These are phyloP conservation scores for Obelidium mucronatum DNA, from an alignment of 192 early-diverging fungal genomes.

Conservation along the genomic window DNA sequence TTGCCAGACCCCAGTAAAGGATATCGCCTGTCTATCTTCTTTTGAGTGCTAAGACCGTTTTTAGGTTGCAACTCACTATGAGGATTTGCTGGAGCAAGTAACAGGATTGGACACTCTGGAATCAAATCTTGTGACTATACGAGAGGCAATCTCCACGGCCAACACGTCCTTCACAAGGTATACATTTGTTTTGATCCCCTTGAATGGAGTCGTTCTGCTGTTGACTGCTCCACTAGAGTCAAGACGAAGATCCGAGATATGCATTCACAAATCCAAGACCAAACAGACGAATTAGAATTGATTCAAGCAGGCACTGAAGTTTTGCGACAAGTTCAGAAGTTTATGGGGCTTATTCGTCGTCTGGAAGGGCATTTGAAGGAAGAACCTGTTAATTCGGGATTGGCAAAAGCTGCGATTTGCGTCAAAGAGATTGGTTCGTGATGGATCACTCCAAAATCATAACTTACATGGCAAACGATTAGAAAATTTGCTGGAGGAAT, in stretches of 20 bases:
- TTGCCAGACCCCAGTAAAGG: too few relatives aligned
- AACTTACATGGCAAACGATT: too few relatives aligned
- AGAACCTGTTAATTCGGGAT: not conserved
- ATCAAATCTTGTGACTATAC: slow-evolving; percentile 56
- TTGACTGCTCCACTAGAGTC: slow-evolving; percentile 59
- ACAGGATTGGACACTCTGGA: slow-evolving; percentile 71
- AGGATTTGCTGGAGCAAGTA: slow-evolving; percentile 72
- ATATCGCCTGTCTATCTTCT: too few relatives aligned
- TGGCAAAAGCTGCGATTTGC: slow-evolving; percentile 15
- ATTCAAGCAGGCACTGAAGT: slow-evolving; percentile 68
- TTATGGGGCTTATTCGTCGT: slow-evolving; percentile 65
- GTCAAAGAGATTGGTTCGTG: slow-evolving; percentile 28
- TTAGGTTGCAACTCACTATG: slow-evolving; percentile 73
- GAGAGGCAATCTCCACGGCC: slow-evolving; percentile 58
- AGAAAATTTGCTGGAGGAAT: slow-evolving; percentile 63
- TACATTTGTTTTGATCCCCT: not conserved
- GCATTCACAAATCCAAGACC: slow-evolving; percentile 65
- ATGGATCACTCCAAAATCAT: too few relatives aligned
- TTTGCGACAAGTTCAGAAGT: slow-evolving; percentile 65
- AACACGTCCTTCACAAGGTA: slow-evolving; percentile 67
- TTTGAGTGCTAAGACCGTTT: too few relatives aligned
- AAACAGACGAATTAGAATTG: slow-evolving; percentile 68
- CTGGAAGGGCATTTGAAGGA: slow-evolving; percentile 57
- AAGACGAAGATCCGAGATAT: slow-evolving; percentile 65
- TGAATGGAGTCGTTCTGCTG: too few relatives aligned